These are phyloP conservation scores for Fusarium annulatum DNA, from an alignment of 2,329 filamentous ascomycete species.

Conservation along the genomic window DNA sequence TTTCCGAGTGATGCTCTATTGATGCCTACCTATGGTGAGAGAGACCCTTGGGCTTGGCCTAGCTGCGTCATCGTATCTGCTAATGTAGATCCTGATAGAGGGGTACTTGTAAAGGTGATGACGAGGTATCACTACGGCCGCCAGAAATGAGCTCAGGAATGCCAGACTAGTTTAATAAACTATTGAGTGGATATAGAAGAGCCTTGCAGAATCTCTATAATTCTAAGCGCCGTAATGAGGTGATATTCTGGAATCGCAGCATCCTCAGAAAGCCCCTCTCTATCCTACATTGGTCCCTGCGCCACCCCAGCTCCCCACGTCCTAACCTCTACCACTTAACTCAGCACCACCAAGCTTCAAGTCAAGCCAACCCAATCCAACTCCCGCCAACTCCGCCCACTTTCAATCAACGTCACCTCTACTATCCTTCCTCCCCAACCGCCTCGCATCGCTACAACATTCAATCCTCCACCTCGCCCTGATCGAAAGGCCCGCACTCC, in stretches of 20 bases:
- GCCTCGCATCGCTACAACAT: neutral
- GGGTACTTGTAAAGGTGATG: neutral
- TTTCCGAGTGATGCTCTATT: neutral
- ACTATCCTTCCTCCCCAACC: neutral
- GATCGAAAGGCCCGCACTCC: neutral
- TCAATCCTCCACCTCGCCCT: neutral
- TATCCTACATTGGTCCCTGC: constrained; percentile 32
- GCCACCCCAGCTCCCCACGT: constrained; percentile 38
- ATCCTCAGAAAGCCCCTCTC: constrained; percentile 18
- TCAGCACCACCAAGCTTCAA: constrained; percentile 32
- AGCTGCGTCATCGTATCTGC: constrained; percentile 34
- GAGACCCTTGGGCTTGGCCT: neutral
- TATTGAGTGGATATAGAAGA: rapidly evolving
- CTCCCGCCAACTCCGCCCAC: constrained; percentile 33
- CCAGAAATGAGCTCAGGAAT: rapidly evolving
- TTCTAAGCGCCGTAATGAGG: rapidly evolving
- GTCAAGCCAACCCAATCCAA: constrained; percentile 32
- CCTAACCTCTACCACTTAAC: constrained; percentile 17
- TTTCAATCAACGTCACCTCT: neutral
- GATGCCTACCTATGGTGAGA: constrained; percentile 14
- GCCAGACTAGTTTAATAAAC: rapidly evolving
- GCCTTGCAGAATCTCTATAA: rapidly evolving
- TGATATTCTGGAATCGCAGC: neutral
- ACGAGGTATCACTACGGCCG: neutral
- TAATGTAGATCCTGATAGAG: constrained; percentile 27